A percentile compares a stretch with the other conserved stretches of the same genome.
Conservation (phyloP, 164 flowering plant species). For the Dillenia turbinata region DNA sequence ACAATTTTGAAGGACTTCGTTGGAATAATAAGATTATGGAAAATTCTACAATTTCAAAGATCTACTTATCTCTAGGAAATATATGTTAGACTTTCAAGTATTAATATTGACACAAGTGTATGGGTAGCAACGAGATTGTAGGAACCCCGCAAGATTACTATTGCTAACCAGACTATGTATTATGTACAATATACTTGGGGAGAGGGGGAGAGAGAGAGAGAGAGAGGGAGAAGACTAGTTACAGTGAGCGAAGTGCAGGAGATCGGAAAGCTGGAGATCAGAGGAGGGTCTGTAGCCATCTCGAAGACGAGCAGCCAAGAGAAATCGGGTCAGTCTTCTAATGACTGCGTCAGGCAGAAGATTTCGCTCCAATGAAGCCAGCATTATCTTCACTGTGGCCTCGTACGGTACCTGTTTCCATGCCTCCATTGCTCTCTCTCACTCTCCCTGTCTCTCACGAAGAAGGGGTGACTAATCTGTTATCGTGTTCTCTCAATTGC, state of each 20-base stretch:
- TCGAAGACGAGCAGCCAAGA: slow-evolving; percentile 71
- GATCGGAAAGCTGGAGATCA: slow-evolving; percentile 59
- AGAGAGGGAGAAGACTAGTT: slow-evolving; percentile 7
- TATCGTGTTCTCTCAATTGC: too few relatives aligned
- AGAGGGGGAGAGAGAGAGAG: slow-evolving; percentile 3
- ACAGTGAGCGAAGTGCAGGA: slow-evolving; percentile 68
- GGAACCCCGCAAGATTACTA: too few relatives aligned
- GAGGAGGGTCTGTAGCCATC: slow-evolving; percentile 60
- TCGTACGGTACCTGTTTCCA: slow-evolving; percentile 57
- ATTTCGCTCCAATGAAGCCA: slow-evolving; percentile 63
- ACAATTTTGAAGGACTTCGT: too few relatives aligned
- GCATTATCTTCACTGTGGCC: slow-evolving; percentile 49
- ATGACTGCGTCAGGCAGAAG: slow-evolving; percentile 71
- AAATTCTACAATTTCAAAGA: too few relatives aligned
- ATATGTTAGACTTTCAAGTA: too few relatives aligned
- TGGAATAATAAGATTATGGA: too few relatives aligned
- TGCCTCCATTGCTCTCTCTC: slow-evolving; percentile 32
- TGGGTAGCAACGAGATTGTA: too few relatives aligned
- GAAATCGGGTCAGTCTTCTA: slow-evolving; percentile 66
- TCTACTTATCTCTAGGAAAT: too few relatives aligned
- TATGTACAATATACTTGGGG: too few relatives aligned
- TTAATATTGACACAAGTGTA: too few relatives aligned
- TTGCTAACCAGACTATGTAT: too few relatives aligned
- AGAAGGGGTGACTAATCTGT: too few relatives aligned
- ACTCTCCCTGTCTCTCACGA: not conserved